Evolutionary conservation across 2,329 filamentous ascomycete species (phyloP), one percentile per base, ranked within the genome.

Genomic region (Clathrospora elynae): DNA sequence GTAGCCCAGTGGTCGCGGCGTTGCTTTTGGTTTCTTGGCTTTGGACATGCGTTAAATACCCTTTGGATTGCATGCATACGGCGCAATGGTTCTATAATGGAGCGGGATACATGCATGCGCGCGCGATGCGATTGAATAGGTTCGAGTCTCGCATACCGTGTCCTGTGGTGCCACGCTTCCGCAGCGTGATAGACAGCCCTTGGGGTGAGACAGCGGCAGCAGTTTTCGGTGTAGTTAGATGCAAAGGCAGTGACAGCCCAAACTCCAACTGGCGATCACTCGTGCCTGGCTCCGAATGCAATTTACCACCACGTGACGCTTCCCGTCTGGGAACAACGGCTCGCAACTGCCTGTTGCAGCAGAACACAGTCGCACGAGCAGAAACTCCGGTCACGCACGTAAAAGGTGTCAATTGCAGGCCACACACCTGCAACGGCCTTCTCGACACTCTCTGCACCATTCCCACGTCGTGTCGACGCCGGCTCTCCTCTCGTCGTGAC

Each of bases 41-140:
- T 46, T 45, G 37, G 33, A 18, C 45, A 40, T 40, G 35, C 55
- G 63, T 55, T 60, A 31, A 59, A 69, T 68, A 67, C 66, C 66
- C 65, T 55, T 56, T 53, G 53, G 51, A 44, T 54, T 57, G 55
- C 38, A 49, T 40, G 51, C 42, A 57, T 49, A 43, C 45, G 51
- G 58, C 48, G 39, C 44, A 33, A 38, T 42, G 25, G 40, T 32
- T 51, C 53, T 18, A 40, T 42, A 48, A 45, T 50, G 38, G 37
- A 19, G 13, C 31, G 18, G 53, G 24, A 35, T 45, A 26, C 30
- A 46, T 44, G 46, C 47, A 30, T 36, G 42, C 17, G 29, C 31
- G 38, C n/a, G 53, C 35, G 43, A 42, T 30, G 47, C 40, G 46
- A 60, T 60, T 60, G 51, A 51, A 54, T 49, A 49, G 36, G 35